Conservation (phyloP, 1,139 yeast species). For the Yamadazyma buinensis region DNA sequence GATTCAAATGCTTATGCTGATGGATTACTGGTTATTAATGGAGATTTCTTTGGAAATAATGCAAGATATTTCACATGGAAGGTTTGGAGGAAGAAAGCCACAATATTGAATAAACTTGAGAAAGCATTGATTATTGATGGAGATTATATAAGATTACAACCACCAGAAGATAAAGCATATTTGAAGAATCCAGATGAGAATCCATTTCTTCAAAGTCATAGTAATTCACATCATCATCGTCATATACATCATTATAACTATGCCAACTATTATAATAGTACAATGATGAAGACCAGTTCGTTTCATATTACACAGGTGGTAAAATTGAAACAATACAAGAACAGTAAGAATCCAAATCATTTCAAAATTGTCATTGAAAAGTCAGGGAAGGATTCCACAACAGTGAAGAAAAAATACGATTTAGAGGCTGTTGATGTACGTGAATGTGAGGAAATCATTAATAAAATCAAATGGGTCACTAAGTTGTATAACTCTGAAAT, state of each 20-base stretch:
- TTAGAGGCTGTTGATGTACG: conserved; percentile 66
- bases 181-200: conserved; percentile 49
- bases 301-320: conserved; percentile 81
- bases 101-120: conserved; percentile 77
- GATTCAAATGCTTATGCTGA: conserved; percentile 29
- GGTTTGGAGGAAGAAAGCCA: conserved; percentile 86
- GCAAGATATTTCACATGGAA: conserved; percentile 54
- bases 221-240: conserved; percentile 19
- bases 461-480: conserved; percentile 53
- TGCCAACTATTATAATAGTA: conserved; percentile 51
- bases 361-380: conserved; percentile 82
- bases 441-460: conserved; percentile 74
- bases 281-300: conserved; percentile 73
- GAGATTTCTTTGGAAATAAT: conserved; percentile 18
- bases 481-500: conserved; percentile 37
- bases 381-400: conserved; percentile 29
- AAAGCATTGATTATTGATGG: conserved; percentile 88
- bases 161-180: conserved; percentile 54
- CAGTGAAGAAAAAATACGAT: conserved; percentile 66
- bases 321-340: conserved; percentile 68
- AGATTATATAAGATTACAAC: conserved; percentile 85
- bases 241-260: conserved; percentile 41
- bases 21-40: conserved; percentile 23
- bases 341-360: conserved; percentile 64
- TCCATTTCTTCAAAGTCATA: conserved; percentile 19